Conservation (phyloP, 768 basidiomycete genomes). For the Mycena haematopus region DNA sequence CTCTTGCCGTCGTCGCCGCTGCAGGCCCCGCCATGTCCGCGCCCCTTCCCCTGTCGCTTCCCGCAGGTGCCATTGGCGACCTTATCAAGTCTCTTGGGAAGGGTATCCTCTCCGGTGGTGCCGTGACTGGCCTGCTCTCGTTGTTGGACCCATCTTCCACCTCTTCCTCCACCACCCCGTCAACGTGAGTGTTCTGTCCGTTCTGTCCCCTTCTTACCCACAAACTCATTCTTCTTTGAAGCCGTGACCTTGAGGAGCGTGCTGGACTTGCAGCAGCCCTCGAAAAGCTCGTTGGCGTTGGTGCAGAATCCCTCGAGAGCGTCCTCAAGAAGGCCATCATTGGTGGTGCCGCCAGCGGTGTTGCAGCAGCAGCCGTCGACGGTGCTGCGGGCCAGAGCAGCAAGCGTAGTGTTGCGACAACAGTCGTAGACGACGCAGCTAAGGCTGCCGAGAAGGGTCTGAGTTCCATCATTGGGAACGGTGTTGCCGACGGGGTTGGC, state of each 20-base stretch:
- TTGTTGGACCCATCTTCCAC: constrained; percentile 8
- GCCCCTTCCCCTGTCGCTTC: constrained; percentile 15
- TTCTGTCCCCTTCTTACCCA: neutral
- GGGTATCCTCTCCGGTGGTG: constrained; percentile 18
- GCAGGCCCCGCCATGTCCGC: constrained; percentile 17
- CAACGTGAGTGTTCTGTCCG: neutral
- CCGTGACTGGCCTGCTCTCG: constrained; percentile 12
- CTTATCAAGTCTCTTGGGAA: constrained; percentile 23
- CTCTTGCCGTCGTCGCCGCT: constrained; percentile 13
- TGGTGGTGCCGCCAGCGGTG: constrained; percentile 21
- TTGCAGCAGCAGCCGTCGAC: constrained; percentile 11
- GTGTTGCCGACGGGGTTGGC: constrained; percentile 16
- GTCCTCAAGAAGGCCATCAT: constrained; percentile 22
- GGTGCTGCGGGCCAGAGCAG: constrained; percentile 4
- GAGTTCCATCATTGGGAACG: constrained; percentile 12
- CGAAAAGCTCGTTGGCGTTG: constrained; percentile 18
- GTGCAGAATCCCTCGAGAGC: constrained; percentile 17
- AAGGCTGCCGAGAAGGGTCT: constrained; percentile 14
- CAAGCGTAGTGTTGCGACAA: constrained; percentile 6
- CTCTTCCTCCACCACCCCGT: neutral
- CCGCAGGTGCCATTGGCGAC: constrained; percentile 16
- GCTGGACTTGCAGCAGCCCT: neutral
- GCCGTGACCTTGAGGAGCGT: constrained; percentile 22
- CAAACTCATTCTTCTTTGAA: neutral
- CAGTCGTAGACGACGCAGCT: constrained; percentile 17